Evolutionary conservation across 257 asterid genomes (phyloP), one percentile per base, ranked within the genome.

Genomic region (Primulina eburnea): DNA sequence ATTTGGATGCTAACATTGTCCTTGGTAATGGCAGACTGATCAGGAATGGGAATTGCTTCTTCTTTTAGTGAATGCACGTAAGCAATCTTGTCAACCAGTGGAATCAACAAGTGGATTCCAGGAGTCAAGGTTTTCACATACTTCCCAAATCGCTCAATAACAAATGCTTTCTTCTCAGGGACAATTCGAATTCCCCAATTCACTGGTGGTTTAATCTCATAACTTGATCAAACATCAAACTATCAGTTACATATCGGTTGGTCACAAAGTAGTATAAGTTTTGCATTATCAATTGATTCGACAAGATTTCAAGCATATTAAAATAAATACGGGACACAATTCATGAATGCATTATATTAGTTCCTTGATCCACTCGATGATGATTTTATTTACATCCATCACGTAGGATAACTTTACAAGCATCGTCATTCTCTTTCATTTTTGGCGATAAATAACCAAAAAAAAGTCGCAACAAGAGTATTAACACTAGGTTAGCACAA

Each of bases 121-220:
- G 97, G 94, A 61, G 92, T 83, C 76, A 93, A 71, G 5, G 97
- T 90, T 82, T 87, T 93, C 6, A 21, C 80, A 60, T 88, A 93
- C 74, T 69, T 93, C 14, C 96, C 97, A 12, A 93, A 93, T 40
- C 98, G 80, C 88, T 93, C 98, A 8, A 93, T 40, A 28, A 93
- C 95, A 40, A 7, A 89, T 0, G 98, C 97, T 72, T 83, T 89
- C 80, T 79, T 83, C 88, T 90, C 97, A 1, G 98, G 98, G 70
- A 90, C 97, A 60, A 93, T 84, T 52, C 92, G 86, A 47, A 93
- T 29, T 16, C 97, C 96, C 96, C 95, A 93, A 82, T 90, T 93
- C 33, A 81, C 34, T 0, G 97, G 97, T 0, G 92, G 86, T 1
- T 78, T 16, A 26, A 72, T 70, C 29, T 86, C 96, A 77, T 82